Percentiles rank a stretch among this genome's conserved stretches.
Conservation (phyloP, 768 basidiomycete genomes). For the Obba rivulosa region DNA sequence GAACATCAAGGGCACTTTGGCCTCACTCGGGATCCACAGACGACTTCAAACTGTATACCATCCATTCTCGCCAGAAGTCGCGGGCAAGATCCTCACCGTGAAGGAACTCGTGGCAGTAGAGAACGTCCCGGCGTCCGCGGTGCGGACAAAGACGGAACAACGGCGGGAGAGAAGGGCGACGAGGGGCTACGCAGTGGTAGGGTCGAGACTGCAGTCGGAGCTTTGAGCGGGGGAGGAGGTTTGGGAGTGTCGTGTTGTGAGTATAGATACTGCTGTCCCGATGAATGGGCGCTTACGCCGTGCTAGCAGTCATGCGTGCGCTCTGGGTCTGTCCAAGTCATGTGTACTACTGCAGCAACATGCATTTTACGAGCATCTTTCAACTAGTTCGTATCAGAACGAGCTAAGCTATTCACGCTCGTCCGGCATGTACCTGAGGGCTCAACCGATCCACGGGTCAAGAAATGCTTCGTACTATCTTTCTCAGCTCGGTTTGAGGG, state of each 20-base stretch:
- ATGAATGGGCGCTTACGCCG: no score
- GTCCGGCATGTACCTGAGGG: no score
- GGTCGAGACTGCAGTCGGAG: conserved; percentile 24
- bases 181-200: conserved; percentile 59
- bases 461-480: no score
- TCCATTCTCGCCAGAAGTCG: conserved; percentile 62
- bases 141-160: conserved; percentile 68
- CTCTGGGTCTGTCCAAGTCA: no score
- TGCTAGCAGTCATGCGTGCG: no score
- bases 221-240: not conserved
- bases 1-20: conserved; percentile 65
- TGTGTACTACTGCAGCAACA: no score
- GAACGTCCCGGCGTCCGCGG: conserved; percentile 68
- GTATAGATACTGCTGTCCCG: no score
- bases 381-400: no score
- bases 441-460: no score
- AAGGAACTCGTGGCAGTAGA: conserved; percentile 89
- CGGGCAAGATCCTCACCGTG: conserved; percentile 80
- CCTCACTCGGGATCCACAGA: conserved; percentile 78
- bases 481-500: no score
- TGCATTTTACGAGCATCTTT: no score
- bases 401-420: no score
- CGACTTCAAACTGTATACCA: conserved; percentile 85
- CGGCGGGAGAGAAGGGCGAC: conserved; percentile 58
- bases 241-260: not conserved